phyloP scores from a whole-genome alignment of 148 eudicot species.

The Linanthus parryae region DNA sequence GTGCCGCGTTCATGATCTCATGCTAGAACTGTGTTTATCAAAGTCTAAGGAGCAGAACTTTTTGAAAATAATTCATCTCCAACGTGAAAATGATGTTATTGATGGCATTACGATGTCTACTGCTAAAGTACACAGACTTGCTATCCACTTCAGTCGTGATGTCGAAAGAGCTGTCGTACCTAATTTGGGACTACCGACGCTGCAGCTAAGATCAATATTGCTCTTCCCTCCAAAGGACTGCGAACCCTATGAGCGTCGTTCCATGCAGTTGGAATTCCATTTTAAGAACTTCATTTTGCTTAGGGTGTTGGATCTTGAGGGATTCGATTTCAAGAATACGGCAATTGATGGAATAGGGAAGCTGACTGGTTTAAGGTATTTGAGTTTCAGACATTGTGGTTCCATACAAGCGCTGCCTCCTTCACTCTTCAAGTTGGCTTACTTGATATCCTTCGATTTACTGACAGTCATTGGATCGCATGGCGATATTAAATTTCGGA shows the following conservation, averaged over 20 bases:
- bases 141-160: neutral
- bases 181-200: neutral
- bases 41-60: constrained; percentile 3
- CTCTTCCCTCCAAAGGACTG: neutral
- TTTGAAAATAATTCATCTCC: neutral
- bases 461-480: neutral
- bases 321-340: neutral
- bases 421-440: constrained; percentile 3
- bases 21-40: constrained; percentile 1
- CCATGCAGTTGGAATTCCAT: neutral
- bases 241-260: neutral
- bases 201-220: neutral
- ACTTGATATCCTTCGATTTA: constrained; percentile 16
- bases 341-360: neutral
- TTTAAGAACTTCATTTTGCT: neutral
- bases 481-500: constrained; percentile 9
- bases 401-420: neutral
- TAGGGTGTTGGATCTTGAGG: constrained; percentile 1
- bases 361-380: constrained; percentile 7
- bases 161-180: neutral
- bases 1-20: neutral
- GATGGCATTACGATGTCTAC: too few species aligned
- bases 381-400: constrained; percentile 1
- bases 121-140: neutral
- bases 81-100: too few species aligned